Percentiles rank a stretch among this genome's conserved stretches.
phyloP scores from a whole-genome alignment of 2,329 filamentous ascomycete genomes.

The Calycina marina region DNA sequence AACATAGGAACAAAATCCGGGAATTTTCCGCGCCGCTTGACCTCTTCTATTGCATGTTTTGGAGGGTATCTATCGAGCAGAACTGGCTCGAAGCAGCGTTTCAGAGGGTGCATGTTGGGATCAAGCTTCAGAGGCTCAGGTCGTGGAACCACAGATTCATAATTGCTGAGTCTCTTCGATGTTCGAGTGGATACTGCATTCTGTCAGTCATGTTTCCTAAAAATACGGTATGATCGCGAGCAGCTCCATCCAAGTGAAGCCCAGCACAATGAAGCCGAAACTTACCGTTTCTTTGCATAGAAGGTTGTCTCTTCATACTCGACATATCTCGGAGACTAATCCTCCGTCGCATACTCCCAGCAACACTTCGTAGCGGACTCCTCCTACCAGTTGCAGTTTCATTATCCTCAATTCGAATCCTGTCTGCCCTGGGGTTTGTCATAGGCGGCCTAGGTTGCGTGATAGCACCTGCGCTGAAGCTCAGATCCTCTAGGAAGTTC shows the following conservation, averaged over 20 bases:
- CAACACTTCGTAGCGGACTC: conserved; percentile 32
- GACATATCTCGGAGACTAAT: conserved; percentile 93
- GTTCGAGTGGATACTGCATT: conserved; percentile 55
- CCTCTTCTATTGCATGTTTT: conserved; percentile 65
- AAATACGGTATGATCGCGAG: too few species aligned
- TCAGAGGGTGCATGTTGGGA: conserved; percentile 89
- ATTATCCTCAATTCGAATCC: conserved; percentile 54
- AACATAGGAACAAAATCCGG: conserved; percentile 99
- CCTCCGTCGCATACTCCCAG: conserved; percentile 78
- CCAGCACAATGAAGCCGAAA: conserved; percentile 12
- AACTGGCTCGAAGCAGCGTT: conserved; percentile 90
- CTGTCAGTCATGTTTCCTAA: not conserved
- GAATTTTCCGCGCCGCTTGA: conserved; percentile 68
- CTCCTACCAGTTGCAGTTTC: conserved; percentile 27
- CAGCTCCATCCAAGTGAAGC: not conserved
- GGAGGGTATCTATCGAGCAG: conserved; percentile 87
- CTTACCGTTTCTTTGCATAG: conserved; percentile 57
- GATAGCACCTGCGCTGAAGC: conserved; percentile 65
- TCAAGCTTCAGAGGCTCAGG: conserved; percentile 83
- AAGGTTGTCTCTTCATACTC: conserved; percentile 78
- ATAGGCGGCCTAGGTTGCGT: conserved; percentile 55
- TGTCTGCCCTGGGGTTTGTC: conserved; percentile 67
- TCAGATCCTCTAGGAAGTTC: conserved; percentile 82
- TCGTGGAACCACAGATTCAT: conserved; percentile 92
- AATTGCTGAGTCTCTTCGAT: conserved; percentile 81